phyloP scores from a whole-genome alignment of 2,329 filamentous ascomycete species.

The Clathrospora elynae region DNA sequence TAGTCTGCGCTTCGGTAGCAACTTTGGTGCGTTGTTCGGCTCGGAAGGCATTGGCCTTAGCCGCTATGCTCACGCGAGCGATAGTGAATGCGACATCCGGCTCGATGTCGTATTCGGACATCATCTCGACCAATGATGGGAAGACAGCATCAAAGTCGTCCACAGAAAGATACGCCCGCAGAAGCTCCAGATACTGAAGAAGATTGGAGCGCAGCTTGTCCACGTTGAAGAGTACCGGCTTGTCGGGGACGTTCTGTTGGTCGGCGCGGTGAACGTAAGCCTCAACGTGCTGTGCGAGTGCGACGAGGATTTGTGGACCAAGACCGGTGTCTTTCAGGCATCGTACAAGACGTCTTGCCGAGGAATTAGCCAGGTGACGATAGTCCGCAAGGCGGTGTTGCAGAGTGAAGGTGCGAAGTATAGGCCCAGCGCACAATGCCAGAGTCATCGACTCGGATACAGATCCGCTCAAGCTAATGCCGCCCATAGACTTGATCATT shows the following conservation, averaged over 20 bases:
- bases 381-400: slow-evolving; percentile 75
- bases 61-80: slow-evolving; percentile 69
- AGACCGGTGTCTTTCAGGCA: slow-evolving; percentile 78
- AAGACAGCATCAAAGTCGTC: slow-evolving; percentile 79
- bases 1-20: slow-evolving; percentile 20
- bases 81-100: slow-evolving; percentile 84
- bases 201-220: slow-evolving; percentile 89
- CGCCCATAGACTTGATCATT: slow-evolving; percentile 89
- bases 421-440: slow-evolving; percentile 84
- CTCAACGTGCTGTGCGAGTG: slow-evolving; percentile 87
- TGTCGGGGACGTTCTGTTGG: slow-evolving; percentile 80
- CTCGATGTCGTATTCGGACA: slow-evolving; percentile 79
- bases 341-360: slow-evolving; percentile 78
- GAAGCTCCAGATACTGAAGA: slow-evolving; percentile 84
- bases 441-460: slow-evolving; percentile 87
- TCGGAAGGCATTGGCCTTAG: slow-evolving; percentile 48
- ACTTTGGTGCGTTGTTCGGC: slow-evolving; percentile 36
- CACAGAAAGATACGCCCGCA: slow-evolving; percentile 76
- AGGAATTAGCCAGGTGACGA: slow-evolving; percentile 74
- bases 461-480: slow-evolving; percentile 82
- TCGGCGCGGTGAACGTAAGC: slow-evolving; percentile 79
- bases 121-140: slow-evolving; percentile 73
- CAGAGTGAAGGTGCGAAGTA: slow-evolving; percentile 80
- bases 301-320: slow-evolving; percentile 81
- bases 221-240: slow-evolving; percentile 83